Base-by-base conservation (phyloP, 2,329 filamentous ascomycete genomes). In the Plenodomus tracheiphilus region DNA sequence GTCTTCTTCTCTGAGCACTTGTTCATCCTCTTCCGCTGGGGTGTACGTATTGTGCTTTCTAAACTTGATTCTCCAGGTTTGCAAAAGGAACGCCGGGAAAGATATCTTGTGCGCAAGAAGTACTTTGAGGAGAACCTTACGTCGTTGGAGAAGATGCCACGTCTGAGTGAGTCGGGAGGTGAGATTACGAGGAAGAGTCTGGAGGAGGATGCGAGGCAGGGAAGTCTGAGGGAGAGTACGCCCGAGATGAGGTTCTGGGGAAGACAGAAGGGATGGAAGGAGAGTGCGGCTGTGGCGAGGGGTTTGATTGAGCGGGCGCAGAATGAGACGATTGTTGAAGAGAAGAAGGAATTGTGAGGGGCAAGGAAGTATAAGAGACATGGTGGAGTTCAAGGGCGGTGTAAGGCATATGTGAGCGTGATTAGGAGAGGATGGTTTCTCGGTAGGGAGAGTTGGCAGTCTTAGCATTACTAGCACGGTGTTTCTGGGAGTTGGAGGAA, bases 1-100 rank as follows among this genome's bases (percentile, higher is more conserved):
- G 86, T 99, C 47, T 83, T 97, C 61, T 83, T 95, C 59, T 86
- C 90, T 0, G 94, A 99, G 69, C 93, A 99, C 68, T 75, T 92
- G 15, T 97, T 96, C 70, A 83, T 99, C n/a, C 77, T 85, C 2
- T 81, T 89, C 2, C 86, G 92, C 62, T 81, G 86, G 53, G 81
- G 80, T 0, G 88, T 97, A 4, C 84, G 86, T 35, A 82, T 85
- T 44, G 85, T 86, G 3, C 83, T 99, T 61, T 79, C 79, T 51
- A 94, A 91, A 70, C 76, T 97, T 44, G 92, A 97, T 63, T 92
- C 87, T 39, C 89, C 90, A 0, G 92, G 91, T 1, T 78, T 92
- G 47, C 89, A 95, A 63, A 91, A 91, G 71, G 92, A 96, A 74
- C 83, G 88, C 13, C 85, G 85, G 3, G 89, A 96, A 69, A 82